Evolutionary conservation across 805 yeast species (phyloP), one percentile per base, ranked within the genome.

Genomic region (Yarrowia sp.): DNA sequence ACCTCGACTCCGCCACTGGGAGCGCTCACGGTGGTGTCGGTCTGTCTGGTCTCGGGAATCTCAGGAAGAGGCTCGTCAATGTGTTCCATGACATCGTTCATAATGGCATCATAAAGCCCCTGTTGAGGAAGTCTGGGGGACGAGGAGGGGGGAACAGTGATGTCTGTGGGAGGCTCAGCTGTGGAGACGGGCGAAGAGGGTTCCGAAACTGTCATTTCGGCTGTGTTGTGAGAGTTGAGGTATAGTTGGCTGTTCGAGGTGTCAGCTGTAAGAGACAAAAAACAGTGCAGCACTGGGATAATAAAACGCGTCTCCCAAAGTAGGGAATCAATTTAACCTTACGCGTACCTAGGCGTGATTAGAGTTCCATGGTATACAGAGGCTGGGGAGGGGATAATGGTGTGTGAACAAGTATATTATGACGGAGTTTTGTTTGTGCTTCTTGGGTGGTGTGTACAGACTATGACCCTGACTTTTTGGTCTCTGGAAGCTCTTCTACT

Each of bases 111-210:
- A 12, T 33, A 43, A 4, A 58, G 40, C 9, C 40, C 64, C 50
- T 55, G 64, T 14, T 58, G 50, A 6, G 64, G 49, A 17, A 43
- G 50, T n/a, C 64, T 50, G 2, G 66, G 66, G 38, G 66, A 61
- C 3, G 66, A 61, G 8, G 66, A 46, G n/a, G 66, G 66, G 3
- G 66, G 66, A 12, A 47, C 55, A 4, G 66, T 61, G 30, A 61
- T 61, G 20, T 61, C 66, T 15, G 66, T 61, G 3, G 34, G 55
- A 8, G 66, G 66, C 14, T 61, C 66, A 5, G 53, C 42, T 17
- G 53, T 34, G 9, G 66, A 60, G 15, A 46, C 66, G 43, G 66
- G 66, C 30, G 66, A 61, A 14, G 66, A 61, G 17, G 66, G 66
- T 34, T 61, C 66, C 13, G 66, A 61, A 14, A 61, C 46, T 5